phyloP scores from a whole-genome alignment of 345 rosid genomes.

The Eucalyptus curtisii region DNA sequence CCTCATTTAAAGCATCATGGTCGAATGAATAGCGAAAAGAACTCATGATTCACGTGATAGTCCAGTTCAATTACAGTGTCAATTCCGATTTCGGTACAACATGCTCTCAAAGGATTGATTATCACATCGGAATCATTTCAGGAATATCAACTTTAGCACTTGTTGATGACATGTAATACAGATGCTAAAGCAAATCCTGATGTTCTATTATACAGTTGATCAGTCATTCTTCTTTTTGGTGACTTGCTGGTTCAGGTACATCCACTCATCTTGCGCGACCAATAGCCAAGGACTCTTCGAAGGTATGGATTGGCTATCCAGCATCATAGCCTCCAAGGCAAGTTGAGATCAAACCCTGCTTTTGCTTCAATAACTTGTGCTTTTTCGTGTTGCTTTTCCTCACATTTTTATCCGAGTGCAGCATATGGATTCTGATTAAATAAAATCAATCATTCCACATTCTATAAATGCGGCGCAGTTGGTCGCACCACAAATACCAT shows the following conservation, averaged over 20 bases:
- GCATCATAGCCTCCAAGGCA: not conserved
- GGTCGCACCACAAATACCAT: not conserved
- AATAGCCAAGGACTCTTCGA: not conserved
- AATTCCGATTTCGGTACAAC: not conserved
- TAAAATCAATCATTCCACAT: not conserved
- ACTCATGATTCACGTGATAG: not conserved
- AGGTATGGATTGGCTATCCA: not conserved
- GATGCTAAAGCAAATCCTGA: not conserved
- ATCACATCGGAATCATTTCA: not conserved
- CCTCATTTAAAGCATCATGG: not conserved
- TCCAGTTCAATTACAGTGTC: not conserved
- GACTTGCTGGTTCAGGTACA: not conserved
- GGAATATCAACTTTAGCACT: not conserved
- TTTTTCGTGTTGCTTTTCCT: not conserved
- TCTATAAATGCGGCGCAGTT: not conserved
- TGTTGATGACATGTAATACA: not conserved
- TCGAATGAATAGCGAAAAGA: not conserved
- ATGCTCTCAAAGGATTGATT: not conserved
- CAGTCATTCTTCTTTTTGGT: not conserved
- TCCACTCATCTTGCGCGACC: not conserved
- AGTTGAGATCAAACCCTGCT: not conserved
- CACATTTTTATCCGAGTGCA: not conserved
- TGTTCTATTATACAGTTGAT: not conserved
- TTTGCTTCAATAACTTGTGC: not conserved
- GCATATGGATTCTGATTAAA: not conserved